Evolutionary conservation across 2,329 filamentous ascomycete species (phyloP), one percentile per base, ranked within the genome.

Genomic region (Trichoderma sp.): DNA sequence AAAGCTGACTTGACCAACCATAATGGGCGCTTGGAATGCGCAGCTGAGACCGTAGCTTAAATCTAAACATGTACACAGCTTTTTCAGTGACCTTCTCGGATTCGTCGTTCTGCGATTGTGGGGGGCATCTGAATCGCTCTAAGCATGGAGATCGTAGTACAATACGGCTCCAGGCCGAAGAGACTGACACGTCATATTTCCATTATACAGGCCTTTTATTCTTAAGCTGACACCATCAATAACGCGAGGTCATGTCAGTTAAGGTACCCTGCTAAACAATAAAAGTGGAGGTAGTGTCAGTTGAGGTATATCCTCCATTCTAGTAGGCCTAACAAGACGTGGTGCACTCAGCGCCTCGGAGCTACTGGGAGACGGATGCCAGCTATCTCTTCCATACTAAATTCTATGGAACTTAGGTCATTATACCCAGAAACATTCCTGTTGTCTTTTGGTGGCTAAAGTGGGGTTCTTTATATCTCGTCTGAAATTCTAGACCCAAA

Each of bases 11-110:
- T 73, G n/a, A 75, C 73, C 17, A 83, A 80, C 83, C n/a, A 84
- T 72, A 66, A 80, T 81, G 4, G 82, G 80, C 7, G 78, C 78
- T 73, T 84, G 83, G 68, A 82, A 78, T 27, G 75, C 74, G 22
- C 76, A 70, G n/a, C 82, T 83, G 69, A 81, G 73, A n/a, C 80
- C 83, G 39, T 9, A 68, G 50, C 27, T 35, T 42, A 22, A 64
- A 48, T 2, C 66, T 52, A 2, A 27, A 13, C n/a, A 53, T 39
- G 19, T 68, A 68, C 5, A 57, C 61, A 39, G 19, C 22, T 12
- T 53, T 32, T 27, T 61, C 22, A 35, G 39, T 9, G 1, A 32
- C 8, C 12, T 52, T 25, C 22, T 37, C 35, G 7, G 45, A 9
- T 29, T 64, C 15, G 1, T 29, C 15, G 12, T 53, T 39, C n/a